Evolutionary conservation across 1,284 basidiomycete genomes (phyloP).

Genomic region (Ustilago curta): DNA sequence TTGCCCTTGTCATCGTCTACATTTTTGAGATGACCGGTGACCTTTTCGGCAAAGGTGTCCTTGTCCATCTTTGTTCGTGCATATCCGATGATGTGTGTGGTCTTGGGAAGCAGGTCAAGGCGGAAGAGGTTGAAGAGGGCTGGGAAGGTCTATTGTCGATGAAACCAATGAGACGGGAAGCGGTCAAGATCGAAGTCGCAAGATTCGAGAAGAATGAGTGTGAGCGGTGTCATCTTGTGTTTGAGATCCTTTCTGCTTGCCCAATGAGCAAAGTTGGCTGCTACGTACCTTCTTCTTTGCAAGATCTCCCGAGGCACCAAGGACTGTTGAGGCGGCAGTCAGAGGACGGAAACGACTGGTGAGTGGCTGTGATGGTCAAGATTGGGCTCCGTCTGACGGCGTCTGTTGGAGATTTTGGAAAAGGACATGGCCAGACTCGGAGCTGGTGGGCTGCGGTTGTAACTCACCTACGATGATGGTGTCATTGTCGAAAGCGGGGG

Average conservation of each 20-base stretch:
- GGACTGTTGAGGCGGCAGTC: conserved; percentile 74
- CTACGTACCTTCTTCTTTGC: conserved; percentile 93
- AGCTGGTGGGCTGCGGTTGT: not conserved
- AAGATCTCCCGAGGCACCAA: conserved; percentile 96
- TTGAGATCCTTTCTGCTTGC: not conserved
- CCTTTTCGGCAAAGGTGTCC: conserved; percentile 65
- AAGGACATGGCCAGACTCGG: not conserved
- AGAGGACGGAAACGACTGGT: too few species aligned
- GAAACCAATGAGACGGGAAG: not conserved
- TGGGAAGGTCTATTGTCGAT: conserved; percentile 60
- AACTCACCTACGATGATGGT: conserved; percentile 66
- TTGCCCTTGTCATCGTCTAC: conserved; percentile 55
- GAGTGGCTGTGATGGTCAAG: too few species aligned
- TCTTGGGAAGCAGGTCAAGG: conserved; percentile 60
- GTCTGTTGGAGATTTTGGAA: not conserved
- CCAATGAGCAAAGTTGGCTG: not conserved
- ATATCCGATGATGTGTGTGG: conserved; percentile 69
- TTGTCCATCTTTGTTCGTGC: conserved; percentile 69
- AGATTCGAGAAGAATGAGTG: not conserved
- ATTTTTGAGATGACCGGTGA: conserved; percentile 56
- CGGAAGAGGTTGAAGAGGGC: conserved; percentile 66
- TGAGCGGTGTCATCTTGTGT: conserved; percentile 3
- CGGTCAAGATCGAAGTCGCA: too few species aligned
- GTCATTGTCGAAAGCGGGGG: conserved; percentile 58
- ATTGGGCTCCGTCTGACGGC: not conserved